Percentiles rank a stretch among this genome's conserved stretches.
Evolutionary conservation across 2,329 filamentous ascomycete species (phyloP).

Genomic region (Aspergillus carbonarius): DNA sequence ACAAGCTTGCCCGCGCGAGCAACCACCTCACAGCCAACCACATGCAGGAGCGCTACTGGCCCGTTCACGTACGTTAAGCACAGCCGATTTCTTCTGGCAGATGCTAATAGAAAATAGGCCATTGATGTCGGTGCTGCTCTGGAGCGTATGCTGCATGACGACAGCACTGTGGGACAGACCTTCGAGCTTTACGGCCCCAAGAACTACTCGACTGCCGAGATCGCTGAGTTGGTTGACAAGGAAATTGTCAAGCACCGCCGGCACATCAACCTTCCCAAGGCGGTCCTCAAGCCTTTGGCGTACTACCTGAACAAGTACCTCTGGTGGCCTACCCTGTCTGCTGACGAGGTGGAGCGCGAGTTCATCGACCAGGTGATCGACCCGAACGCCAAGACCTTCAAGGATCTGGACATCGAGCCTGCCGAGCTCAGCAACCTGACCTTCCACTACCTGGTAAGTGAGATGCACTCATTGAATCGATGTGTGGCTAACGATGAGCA

Average conservation of each 20-base stretch:
- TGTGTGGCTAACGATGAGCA: constrained; percentile 38
- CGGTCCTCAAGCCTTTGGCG: constrained; percentile 71
- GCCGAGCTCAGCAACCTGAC: constrained; percentile 82
- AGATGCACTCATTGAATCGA: not conserved
- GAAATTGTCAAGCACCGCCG: constrained; percentile 89
- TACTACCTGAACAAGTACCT: constrained; percentile 74
- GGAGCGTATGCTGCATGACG: constrained; percentile 86
- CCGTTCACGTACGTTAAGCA: constrained; percentile 70
- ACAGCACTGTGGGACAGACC: constrained; percentile 84
- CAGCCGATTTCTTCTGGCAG: constrained; percentile 7
- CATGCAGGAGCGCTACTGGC: constrained; percentile 87
- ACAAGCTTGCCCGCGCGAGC: constrained; percentile 75
- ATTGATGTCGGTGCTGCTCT: constrained; percentile 89
- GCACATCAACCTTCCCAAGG: constrained; percentile 88
- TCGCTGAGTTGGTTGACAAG: constrained; percentile 81
- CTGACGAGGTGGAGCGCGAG: constrained; percentile 86
- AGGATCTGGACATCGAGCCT: constrained; percentile 86
- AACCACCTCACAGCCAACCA: constrained; percentile 90
- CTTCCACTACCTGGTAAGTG: constrained; percentile 86
- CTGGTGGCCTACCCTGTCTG: constrained; percentile 84
- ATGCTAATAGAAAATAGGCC: constrained; percentile 51
- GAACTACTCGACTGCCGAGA: constrained; percentile 85
- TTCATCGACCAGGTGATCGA: constrained; percentile 94
- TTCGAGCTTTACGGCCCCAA: constrained; percentile 93
- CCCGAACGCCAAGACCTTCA: constrained; percentile 88